phyloP scores from a whole-genome alignment of 495 filamentous ascomycete species.

The Cairneyella variabilis region DNA sequence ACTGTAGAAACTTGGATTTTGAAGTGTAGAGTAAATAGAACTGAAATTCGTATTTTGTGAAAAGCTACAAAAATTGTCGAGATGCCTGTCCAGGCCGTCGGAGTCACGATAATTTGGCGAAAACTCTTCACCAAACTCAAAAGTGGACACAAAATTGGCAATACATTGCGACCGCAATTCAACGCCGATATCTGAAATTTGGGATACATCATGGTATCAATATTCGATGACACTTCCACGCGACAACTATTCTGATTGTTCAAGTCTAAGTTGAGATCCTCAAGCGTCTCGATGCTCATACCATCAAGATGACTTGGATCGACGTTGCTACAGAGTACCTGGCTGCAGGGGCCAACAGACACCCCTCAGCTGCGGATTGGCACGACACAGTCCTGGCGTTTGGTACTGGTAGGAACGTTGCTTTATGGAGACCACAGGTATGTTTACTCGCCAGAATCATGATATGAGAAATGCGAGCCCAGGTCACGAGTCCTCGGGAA shows the following conservation, averaged over 20 bases:
- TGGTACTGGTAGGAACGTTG: conserved; percentile 83
- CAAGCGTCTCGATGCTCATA: neutral
- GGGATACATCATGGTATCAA: no score
- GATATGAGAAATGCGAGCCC: neutral
- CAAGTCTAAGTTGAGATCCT: no score
- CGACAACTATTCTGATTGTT: no score
- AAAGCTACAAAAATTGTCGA: no score
- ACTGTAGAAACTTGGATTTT: no score
- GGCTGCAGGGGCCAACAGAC: conserved; percentile 83
- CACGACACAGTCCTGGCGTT: conserved; percentile 75
- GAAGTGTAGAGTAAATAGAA: no score
- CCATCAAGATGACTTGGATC: conserved; percentile 4
- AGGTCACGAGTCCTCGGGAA: no score
- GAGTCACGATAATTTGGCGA: conserved; percentile 2
- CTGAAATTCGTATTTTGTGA: no score
- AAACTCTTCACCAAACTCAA: neutral
- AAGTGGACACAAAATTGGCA: neutral
- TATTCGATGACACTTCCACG: no score
- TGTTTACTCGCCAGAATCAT: neutral
- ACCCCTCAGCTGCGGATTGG: conserved; percentile 91
- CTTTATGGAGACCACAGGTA: conserved; percentile 84
- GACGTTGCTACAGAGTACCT: conserved; percentile 48
- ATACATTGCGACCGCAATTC: neutral
- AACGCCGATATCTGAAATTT: no score
- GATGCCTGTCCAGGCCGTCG: no score